Base-by-base conservation (phyloP, 1,284 basidiomycete genomes). In the Paramarasmius palmivorus region DNA sequence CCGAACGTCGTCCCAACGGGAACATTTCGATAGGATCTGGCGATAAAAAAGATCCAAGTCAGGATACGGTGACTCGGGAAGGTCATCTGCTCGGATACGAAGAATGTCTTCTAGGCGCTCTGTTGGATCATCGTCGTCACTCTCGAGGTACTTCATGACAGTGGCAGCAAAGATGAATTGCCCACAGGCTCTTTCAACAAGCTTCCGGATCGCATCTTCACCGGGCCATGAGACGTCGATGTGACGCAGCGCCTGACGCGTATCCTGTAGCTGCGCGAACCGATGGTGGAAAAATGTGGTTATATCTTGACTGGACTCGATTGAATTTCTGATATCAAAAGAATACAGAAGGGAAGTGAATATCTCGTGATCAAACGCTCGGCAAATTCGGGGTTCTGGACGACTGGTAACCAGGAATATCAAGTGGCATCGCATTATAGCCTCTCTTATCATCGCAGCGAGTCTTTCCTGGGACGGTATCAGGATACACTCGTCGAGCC, bases 91-190 rank as follows among this genome's bases (percentile, higher is more conserved):
- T 15, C 19, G 12, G 2, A 29, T 15, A 29, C 44, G 44, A 15
- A 32, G 44, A 26, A 46, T 32, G 19, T 17, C 25, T 26, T 46
- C 25, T 7, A 46, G 19, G 14, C 44, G 44, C 26, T 10, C 12
- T 29, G 10, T 8, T 29, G 44, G 44, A 12, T 22, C n/a, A 6
- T 2, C 23, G 25, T 32, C 29, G 8, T 29, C 44, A n/a, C 9
- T 46, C 12, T 32, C 26, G 25, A 46, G 22, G 19, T 3, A 46
- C 25, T 46, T 46, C 26, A 46, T 29, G 12, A 46, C 44, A 1
- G 44, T 46, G 23, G 25, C 29, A 14, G n/a, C 44, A 32, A 29
- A 46, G 15, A 46, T 46, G 44, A 46, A 46, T 29, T 46, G 44
- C 23, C 44, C 44, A 7, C 25, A 29, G 1, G 44, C 23, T 17